Base-by-base conservation (phyloP, 1,284 basidiomycete species). In the Ceratobasidium sp. region DNA sequence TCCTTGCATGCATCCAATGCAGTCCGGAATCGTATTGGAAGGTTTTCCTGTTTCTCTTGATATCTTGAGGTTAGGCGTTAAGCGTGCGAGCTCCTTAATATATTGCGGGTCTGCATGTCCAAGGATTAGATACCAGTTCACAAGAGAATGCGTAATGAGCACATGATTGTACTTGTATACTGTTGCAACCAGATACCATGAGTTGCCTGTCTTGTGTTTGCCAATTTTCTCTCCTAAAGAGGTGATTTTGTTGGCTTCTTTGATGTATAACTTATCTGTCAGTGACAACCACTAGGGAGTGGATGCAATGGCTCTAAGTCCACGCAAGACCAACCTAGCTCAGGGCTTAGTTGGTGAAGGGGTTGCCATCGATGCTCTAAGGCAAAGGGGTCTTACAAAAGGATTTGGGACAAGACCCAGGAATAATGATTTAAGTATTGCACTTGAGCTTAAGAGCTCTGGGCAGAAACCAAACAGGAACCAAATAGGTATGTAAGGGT, bases 41-140 rank as follows among this genome's bases (percentile, higher is more conserved):
- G 4, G 8, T 23, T 14, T 41, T 1, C 5, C 3, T 43, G 35
- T 21, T 1, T 4, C 13, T 3, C 1, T 55, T 14, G 38, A 18
- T 7, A 67, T 67, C 1, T 55, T 11, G 9, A 67, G 64, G 49
- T 26, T 26, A 21, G 30, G 23, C 32, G 28, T 9, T 54, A 13
- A 5, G 54, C 54, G 23, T 14, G 28, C 8, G 43, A 67, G 50
- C 13, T 49, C 2, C 1, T 54, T 23, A 44, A 63, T 46, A 2
- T 23, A 8, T 23, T 9, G 11, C 21, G 61, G 44, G 21, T 62
- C 59, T 1, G 59, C 46, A 32, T 62, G 59, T 11, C 59, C 59
- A 5, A 62, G 59, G 28, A 62, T 62, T 16, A 62, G n/a, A 23
- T 62, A 43, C 59, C 59, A 62, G 44, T 47, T 43, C 21, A n/a